phyloP scores from a whole-genome alignment of 179 eudicot genomes.

The Dionaea muscipula region DNA sequence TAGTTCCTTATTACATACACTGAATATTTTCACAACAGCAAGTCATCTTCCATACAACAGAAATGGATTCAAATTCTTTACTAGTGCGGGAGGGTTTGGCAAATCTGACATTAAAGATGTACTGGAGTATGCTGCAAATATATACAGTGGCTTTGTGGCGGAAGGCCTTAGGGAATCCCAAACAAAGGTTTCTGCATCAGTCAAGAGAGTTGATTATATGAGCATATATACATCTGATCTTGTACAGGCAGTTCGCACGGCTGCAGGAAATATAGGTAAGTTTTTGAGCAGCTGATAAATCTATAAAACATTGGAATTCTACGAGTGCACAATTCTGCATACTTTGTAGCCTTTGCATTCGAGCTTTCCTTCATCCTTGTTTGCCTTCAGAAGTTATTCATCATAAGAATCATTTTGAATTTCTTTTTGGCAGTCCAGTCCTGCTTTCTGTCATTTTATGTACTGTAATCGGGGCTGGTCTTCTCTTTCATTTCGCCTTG shows the following conservation, averaged over 20 bases:
- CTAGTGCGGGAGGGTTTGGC: slow-evolving; percentile 92
- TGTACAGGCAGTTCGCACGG: slow-evolving; percentile 81
- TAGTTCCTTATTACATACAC: not conserved
- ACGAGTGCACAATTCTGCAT: too few species aligned
- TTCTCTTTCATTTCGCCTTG: not conserved
- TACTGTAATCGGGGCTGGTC: too few species aligned
- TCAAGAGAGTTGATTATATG: slow-evolving; percentile 78
- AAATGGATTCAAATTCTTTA: slow-evolving; percentile 93
- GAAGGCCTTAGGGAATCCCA: slow-evolving; percentile 42
- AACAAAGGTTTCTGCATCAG: slow-evolving; percentile 32
- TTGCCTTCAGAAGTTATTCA: too few species aligned
- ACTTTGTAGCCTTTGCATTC: too few species aligned
- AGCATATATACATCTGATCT: slow-evolving; percentile 68
- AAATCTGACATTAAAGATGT: slow-evolving; percentile 85
- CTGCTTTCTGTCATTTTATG: too few species aligned
- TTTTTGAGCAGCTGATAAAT: slow-evolving; percentile 5
- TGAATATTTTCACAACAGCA: slow-evolving; percentile 36
- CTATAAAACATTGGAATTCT: too few species aligned
- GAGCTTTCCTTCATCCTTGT: not conserved
- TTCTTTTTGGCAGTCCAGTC: not conserved
- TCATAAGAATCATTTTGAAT: too few species aligned
- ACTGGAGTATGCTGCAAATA: slow-evolving; percentile 70
- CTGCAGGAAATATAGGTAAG: slow-evolving; percentile 78
- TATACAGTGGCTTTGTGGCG: slow-evolving; percentile 43
- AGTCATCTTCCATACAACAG: slow-evolving; percentile 98